Base-by-base conservation (phyloP, 495 filamentous ascomycete species). In the Penicillium atrosanguineum region DNA sequence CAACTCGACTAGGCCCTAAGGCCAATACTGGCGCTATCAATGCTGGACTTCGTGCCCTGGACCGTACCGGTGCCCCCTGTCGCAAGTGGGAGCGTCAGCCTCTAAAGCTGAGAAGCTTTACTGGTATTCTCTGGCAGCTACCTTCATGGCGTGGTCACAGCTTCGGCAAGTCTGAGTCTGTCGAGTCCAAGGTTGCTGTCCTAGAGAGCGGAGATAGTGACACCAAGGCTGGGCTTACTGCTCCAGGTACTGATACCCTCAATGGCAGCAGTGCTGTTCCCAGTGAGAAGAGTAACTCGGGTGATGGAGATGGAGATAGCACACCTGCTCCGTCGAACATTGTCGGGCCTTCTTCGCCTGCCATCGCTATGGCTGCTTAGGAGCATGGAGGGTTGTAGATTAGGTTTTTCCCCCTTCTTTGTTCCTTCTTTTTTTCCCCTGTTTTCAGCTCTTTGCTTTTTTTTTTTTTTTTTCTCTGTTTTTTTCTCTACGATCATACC, bases 1-100 rank as follows among this genome's bases (percentile, higher is more conserved):
- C 79, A 39, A 89, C 90, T 63, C 95, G 94, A 67, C 87, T 97
- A 19, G 93, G 93, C 11, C 94, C 94, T 46, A 98, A 97, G 73
- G 93, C 94, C 40, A 98, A 97, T 71, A 90, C 94, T 62, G 94
- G 94, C 51, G 93, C 93, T 50, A 98, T 98, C 77, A 98, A 98
- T 65, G 94, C 95, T 45, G 88, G 90, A 48, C 85, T 98, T 29
- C 89, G 94, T 45, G 95, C 94, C 5, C 84, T 98, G 40, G 94
- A 98, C 69, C 86, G 93, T 37, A 87, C 85, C 1, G 90, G 91
- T 43, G 86, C 91, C 53, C 90, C 93, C 2, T 97, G 93, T 65
- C 88, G 95, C 52, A 92, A 86, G 64, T 98, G 94, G 94, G 75
- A 83, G 59, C 89, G 85, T 67, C 88, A 89, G 46, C 83, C 84